Base-by-base conservation (phyloP, 306 rosid genomes). In the Dalbergia cochinchinensis region DNA sequence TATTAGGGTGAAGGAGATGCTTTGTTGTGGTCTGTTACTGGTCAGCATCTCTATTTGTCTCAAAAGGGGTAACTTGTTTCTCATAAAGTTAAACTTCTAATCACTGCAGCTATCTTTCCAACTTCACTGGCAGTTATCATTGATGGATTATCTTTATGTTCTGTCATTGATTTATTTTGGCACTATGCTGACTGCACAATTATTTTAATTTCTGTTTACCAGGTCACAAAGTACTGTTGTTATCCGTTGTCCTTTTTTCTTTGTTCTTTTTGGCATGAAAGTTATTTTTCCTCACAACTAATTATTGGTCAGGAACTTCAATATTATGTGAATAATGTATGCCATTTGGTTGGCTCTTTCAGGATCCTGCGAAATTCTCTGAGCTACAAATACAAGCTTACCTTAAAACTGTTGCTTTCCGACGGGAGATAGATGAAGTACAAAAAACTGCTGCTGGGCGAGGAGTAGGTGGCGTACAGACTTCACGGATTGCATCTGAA, bases 331-430 rank as follows among this genome's bases (percentile, higher is more conserved):
- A 58, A 10, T 81, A 59, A 67, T 53, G 61, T 34, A 50, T 64
- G 14, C 48, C 74, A 77, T 79, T 82, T 89, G 54, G 51, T 13
- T 78, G 82, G 77, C 80, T 54, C 61, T 82, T 85, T 80, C 82
- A 94, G 98, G 97, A 94, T 66, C 98, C 98, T 65, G 81, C 81
- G 69, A 92, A 92, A 84, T 94, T 94, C 78, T 94, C 98, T 15
- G 98, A 94, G 92, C 88, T 94, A 78, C 98, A 94, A 88, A 92
- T 94, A 82, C 90, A 92, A 75, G 90, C 98, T 66, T 94, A 94
- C 82, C 97, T 94, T 74, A 94, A 94, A 87, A 91, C 97, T 82
- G 99, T 94, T 82, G 91, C 99, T 86, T 92, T 94, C 83, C 97
- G 99, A 20, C 92, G 97, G 55, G 99, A 94, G 88, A 94, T 94